A percentile compares a stretch with the other conserved stretches of the same genome.
These are phyloP conservation scores for Sabuloglossum arenarium DNA, from an alignment of 495 filamentous ascomycete genomes.

Conservation along the genomic window DNA sequence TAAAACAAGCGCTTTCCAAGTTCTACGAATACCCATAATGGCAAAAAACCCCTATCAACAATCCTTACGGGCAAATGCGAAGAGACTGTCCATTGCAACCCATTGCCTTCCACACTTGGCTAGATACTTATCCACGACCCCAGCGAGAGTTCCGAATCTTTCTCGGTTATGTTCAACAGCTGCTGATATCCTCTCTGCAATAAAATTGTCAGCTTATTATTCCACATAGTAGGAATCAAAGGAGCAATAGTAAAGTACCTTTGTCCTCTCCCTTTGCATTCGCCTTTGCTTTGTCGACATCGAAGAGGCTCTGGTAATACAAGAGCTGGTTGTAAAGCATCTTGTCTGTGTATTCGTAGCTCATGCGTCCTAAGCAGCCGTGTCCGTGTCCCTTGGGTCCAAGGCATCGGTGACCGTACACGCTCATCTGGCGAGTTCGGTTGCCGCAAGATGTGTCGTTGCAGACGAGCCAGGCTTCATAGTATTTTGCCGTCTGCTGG, in stretches of 20 bases:
- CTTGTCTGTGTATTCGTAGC: conserved; percentile 72
- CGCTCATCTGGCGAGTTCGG: conserved; percentile 76
- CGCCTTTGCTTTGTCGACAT: conserved; percentile 61
- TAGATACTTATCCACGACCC: conserved; percentile 68
- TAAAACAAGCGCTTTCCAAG: too few relatives aligned
- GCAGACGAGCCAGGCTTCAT: conserved; percentile 79
- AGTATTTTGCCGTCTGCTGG: conserved; percentile 57
- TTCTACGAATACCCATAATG: not conserved
- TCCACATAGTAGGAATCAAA: not conserved
- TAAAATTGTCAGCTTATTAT: not conserved
- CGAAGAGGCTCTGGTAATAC: conserved; percentile 70
- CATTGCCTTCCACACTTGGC: conserved; percentile 86
- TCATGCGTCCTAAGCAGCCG: conserved; percentile 75
- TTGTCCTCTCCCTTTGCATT: conserved; percentile 18
- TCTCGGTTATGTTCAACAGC: conserved; percentile 61
- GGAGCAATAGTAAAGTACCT: not conserved
- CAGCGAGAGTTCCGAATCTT: conserved; percentile 53
- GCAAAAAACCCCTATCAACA: not conserved
- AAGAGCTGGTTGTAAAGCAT: conserved; percentile 85
- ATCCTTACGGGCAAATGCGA: conserved; percentile 35
- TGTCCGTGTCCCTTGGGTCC: conserved; percentile 63
- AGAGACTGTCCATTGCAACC: conserved; percentile 90
- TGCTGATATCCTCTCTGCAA: conserved; percentile 36
- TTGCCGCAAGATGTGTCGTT: conserved; percentile 72
- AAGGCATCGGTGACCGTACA: conserved; percentile 77